Percentiles rank a stretch among this genome's conserved stretches.
Conservation (phyloP, 352 stramenopile genomes). For the Phytophthora cactorum region DNA sequence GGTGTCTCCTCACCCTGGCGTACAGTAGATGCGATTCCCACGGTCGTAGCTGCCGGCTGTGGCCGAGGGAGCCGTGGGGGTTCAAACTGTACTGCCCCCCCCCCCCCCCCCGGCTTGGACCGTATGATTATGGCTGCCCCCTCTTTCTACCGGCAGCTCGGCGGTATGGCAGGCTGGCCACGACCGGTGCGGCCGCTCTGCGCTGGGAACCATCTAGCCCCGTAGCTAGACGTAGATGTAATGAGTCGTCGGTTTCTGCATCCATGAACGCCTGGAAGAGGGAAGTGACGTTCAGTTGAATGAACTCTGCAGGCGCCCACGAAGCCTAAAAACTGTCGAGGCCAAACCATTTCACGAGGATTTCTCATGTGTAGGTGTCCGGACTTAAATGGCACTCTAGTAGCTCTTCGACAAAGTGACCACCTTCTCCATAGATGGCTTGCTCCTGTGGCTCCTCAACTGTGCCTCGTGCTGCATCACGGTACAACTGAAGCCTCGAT, state of each 20-base stretch:
- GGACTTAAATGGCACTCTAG: conserved; percentile 1
- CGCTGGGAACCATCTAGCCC: neutral
- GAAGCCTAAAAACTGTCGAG: neutral
- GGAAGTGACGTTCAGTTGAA: neutral
- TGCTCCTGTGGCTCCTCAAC: neutral
- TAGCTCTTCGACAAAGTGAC: conserved; percentile 15
- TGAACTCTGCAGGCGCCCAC: neutral
- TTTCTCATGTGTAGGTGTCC: conserved; percentile 1
- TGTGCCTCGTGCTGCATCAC: neutral
- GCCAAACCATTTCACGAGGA: conserved; percentile 1
- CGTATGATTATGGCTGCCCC: neutral
- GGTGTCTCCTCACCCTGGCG: neutral
- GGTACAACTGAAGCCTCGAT: conserved; percentile 21
- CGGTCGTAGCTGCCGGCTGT: neutral
- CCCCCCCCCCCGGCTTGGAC: neutral
- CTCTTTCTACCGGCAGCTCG: neutral
- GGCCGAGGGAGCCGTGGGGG: neutral
- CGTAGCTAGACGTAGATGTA: neutral
- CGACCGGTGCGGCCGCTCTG: no score
- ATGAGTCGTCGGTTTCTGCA: neutral
- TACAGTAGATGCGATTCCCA: neutral
- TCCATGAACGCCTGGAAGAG: neutral
- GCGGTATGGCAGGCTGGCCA: neutral
- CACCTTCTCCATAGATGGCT: neutral
- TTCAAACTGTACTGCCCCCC: neutral